Conservation (phyloP, 148 eudicot species). For the Dysphania ambrosioides region DNA sequence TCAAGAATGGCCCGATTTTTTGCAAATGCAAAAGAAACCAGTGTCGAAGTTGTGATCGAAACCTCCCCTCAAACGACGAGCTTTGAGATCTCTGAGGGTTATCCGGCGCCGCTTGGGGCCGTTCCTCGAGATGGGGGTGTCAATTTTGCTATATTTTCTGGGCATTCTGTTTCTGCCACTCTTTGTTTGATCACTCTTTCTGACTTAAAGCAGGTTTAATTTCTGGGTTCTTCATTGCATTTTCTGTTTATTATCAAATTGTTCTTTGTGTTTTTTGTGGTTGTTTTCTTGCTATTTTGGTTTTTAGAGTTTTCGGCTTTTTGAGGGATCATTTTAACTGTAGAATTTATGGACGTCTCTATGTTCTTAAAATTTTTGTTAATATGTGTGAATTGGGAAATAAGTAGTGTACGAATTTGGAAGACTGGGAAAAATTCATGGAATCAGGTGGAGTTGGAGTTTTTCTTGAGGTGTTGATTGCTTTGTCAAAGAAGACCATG, state of each 20-base stretch:
- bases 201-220: slow-evolving; percentile 61
- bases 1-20: slow-evolving; percentile 20
- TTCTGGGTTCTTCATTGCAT: neutral
- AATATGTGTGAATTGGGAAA: neutral
- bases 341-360: neutral
- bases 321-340: neutral
- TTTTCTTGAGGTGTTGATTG: neutral
- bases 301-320: neutral
- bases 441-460: neutral
- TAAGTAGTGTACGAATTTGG: neutral
- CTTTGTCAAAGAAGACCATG: neutral
- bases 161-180: slow-evolving; percentile 63
- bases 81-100: slow-evolving; percentile 56
- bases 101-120: slow-evolving; percentile 79
- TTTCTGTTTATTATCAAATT: neutral
- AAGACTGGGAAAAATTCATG: neutral
- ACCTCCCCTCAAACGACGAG: slow-evolving; percentile 36
- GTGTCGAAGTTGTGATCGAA: slow-evolving; percentile 40
- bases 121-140: slow-evolving; percentile 67
- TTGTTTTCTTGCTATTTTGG: neutral
- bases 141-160: slow-evolving; percentile 74
- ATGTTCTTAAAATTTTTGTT: neutral
- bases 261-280: neutral
- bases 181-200: slow-evolving; percentile 64
- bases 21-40: slow-evolving; percentile 36